These are phyloP conservation scores for Dissophora ornata DNA, from an alignment of 192 early-diverging fungal species.

Conservation along the genomic window DNA sequence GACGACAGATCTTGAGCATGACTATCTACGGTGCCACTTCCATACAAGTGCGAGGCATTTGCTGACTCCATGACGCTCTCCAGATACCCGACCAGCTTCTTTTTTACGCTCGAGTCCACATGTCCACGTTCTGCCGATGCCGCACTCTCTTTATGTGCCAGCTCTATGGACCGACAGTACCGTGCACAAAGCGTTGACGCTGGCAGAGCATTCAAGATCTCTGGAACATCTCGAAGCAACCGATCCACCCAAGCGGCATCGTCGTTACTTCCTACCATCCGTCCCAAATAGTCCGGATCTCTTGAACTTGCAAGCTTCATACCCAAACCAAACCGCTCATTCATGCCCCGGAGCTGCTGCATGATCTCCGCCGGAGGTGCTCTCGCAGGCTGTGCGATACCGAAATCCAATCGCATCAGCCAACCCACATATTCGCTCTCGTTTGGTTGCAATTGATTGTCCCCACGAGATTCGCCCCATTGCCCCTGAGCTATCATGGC, in stretches of 20 bases:
- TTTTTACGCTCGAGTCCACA: constrained; percentile 37
- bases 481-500: constrained; percentile 14
- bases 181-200: constrained; percentile 47
- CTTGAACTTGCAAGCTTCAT: constrained; percentile 47
- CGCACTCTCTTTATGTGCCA: neutral
- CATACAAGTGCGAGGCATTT: too few relatives aligned
- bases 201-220: constrained; percentile 45
- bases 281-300: constrained; percentile 43
- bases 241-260: constrained; percentile 47
- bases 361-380: constrained; percentile 31
- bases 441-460: neutral
- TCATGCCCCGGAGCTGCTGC: constrained; percentile 31
- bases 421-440: constrained; percentile 45
- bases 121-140: neutral
- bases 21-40: neutral
- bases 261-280: constrained; percentile 49
- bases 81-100: constrained; percentile 37
- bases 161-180: constrained; percentile 36
- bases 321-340: constrained; percentile 45
- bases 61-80: constrained; percentile 30
- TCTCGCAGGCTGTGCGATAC: constrained; percentile 35
- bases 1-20: neutral
- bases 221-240: constrained; percentile 41
- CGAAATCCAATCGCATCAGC: constrained; percentile 45
- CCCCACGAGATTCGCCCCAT: constrained; percentile 28